Evolutionary conservation across 2,329 filamentous ascomycete genomes (phyloP), one percentile per base, ranked within the genome.

Genomic region (Stachybotrys chartarum): DNA sequence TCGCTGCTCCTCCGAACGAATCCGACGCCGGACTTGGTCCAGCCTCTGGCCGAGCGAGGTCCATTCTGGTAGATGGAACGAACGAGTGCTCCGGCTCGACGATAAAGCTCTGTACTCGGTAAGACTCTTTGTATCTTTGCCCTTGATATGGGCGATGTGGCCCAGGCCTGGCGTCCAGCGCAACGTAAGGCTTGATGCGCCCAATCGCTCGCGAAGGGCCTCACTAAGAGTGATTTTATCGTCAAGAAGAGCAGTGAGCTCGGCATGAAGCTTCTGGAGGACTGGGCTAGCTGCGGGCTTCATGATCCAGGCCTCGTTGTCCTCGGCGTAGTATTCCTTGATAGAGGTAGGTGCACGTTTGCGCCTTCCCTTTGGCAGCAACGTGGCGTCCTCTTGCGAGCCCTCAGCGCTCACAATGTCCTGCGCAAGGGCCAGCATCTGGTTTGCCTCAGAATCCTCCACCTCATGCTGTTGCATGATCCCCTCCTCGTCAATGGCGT

Each of bases 401-500:
- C 84, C 88, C 68, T 91, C 87, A 35, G 81, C 79, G 30, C 78
- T 76, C 18, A 90, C 78, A 11, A 93, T 81, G 55, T 87, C 81
- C 66, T 91, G 83, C 6, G 90, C 90, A 51, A 96, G 76, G 1
- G 83, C 82, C 30, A 89, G 82, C 63, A 94, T 84, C 57, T 87
- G 82, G 18, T 79, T 83, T 0, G 85, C 84, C 59, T 90, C 84
- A 53, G 81, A 84, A 58, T 93, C 86, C 61, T 94, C 85, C 1
- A 87, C 79, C 42, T 87, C 82, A 63, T 97, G 92, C 63, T 90
- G 86, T 61, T 90, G 84, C 16, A 85, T 78, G n/a, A 97, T 75
- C 0, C 91, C 90, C 59, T 97, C 92, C 72, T 97, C 94, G 64
- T 99, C 94, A 56, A 99, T 96, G 5, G 93, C 86, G 3, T 81